phyloP scores from a whole-genome alignment of 768 basidiomycete genomes.

The Serpula lacrymans region DNA sequence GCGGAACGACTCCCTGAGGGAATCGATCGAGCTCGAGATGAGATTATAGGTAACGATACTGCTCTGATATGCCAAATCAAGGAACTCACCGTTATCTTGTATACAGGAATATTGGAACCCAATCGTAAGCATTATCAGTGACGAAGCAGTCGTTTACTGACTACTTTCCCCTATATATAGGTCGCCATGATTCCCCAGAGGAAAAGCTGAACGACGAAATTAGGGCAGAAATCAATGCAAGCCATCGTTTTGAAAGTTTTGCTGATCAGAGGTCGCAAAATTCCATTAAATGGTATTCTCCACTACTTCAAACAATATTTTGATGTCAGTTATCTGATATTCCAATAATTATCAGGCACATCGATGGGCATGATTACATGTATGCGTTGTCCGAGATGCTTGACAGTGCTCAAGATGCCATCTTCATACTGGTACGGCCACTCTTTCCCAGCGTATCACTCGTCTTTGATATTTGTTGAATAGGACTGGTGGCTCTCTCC shows the following conservation, averaged over 20 bases:
- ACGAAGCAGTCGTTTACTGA: neutral
- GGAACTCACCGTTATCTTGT: neutral
- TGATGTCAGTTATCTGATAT: neutral
- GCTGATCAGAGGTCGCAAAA: slow-evolving; percentile 69
- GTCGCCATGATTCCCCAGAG: slow-evolving; percentile 73
- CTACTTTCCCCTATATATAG: slow-evolving; percentile 14
- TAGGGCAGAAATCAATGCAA: slow-evolving; percentile 67
- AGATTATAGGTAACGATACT: slow-evolving; percentile 28
- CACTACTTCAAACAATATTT: neutral
- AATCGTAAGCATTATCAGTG: slow-evolving; percentile 24
- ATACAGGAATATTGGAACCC: slow-evolving; percentile 28
- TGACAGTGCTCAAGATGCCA: slow-evolving; percentile 74
- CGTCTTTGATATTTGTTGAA: slow-evolving; percentile 5
- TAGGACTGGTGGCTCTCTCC: slow-evolving; percentile 95
- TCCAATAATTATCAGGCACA: slow-evolving; percentile 48
- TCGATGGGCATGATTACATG: slow-evolving; percentile 97
- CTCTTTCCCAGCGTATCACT: neutral
- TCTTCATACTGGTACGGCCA: slow-evolving; percentile 74
- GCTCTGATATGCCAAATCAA: neutral
- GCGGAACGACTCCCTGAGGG: slow-evolving; percentile 38
- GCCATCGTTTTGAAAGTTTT: slow-evolving; percentile 86
- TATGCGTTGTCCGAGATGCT: slow-evolving; percentile 91
- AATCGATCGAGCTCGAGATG: slow-evolving; percentile 31
- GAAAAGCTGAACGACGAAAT: slow-evolving; percentile 71
- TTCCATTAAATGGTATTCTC: slow-evolving; percentile 71